Evolutionary conservation across 495 filamentous ascomycete genomes (phyloP), one percentile per base, ranked within the genome.

Genomic region (Trichoderma reesei): DNA sequence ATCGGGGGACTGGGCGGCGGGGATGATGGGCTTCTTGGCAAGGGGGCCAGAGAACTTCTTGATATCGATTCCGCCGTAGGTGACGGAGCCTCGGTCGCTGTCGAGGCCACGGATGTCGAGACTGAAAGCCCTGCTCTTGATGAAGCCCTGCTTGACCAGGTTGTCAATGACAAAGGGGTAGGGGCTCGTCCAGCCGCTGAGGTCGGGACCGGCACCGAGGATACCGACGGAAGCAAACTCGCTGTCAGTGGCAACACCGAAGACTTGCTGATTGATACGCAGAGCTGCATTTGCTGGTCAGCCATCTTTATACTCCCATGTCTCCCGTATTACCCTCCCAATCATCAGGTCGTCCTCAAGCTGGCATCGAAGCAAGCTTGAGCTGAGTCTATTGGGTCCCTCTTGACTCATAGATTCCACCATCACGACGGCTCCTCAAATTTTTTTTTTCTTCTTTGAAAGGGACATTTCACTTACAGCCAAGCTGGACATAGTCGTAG

Each of bases 61-160:
- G 0, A 85, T 88, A 69, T 96, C 86, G 11, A 94, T 82, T 18
- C 90, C 91, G 34, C 91, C 91, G 68, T 96, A 96, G 14, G 95
- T 77, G 62, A 96, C 87, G 18, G 84, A 48, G 26, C 61, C 61
- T n/a, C 61, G 42, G 61, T 63, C 36, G 61, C 41, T 51, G 41
- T 44, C 26, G 31, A 48, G 14, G 31, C 26, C 60, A 41, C 59
- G 59, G 60, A 65, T 65, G 59, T 83, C 75, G 3, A 84, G 74
- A 63, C 84, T 87, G 71, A 87, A 90, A 11, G 86, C 85, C 64
- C 79, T 83, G 14, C 82, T 83, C 38, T 84, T 78, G 67, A 86
- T 88, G 31, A 83, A 18, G 9, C 79, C 81, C 39, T 79, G 71
- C 13, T 80, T 66, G 26, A 78, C 79, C 72, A 90, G 75, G 7